Evolutionary conservation across 345 rosid species (phyloP), one percentile per base, ranked within the genome.

Genomic region (Physaria fendleri): DNA sequence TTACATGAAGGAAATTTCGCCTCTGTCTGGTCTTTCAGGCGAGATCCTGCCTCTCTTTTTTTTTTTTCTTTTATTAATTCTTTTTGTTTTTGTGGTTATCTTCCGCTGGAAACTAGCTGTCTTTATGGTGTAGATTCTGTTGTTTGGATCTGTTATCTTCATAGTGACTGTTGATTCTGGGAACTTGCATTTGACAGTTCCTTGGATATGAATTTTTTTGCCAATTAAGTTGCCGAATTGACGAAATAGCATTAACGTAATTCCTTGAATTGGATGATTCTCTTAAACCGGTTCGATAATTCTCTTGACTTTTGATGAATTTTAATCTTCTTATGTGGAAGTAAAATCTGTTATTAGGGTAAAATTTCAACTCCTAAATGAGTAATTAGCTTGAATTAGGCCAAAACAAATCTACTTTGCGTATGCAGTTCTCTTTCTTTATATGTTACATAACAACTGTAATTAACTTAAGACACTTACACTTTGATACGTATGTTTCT

Each of bases 11-110:
- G 72, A 71, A 48, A 67, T 35, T 78, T 64, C 23, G 5, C 40
- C 50, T 72, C 73, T 62, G 32, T 53, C 64, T 63, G 35, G 62
- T 76, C 41, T 72, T 48, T 77, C 87, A 49, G 91, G 95, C 85
- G 42, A 73, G 73, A 56, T 59, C 68, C 16, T 30, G 1, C 8
- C 5, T 56, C 4, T 37, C 33, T 25, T 17, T 2, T 41, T 30
- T 42, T 32, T 15, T 0, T 44, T 0, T 24, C 8, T 22, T 2
- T 29, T 23, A n/a, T n/a, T 1, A 10, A 34, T 27, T 21, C 47
- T 9, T 14, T 10, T 12, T 9, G 15, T 10, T n/a, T n/a, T n/a
- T n/a, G n/a, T n/a, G n/a, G n/a, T 42, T 2, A 25, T 47, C 21
- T 47, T 24, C 6, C 9, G 32, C 8, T 32, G 13, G 24, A 59